Evolutionary conservation across 371 early-diverging fungal genomes (phyloP).

Genomic region (Globomyces sp.): DNA sequence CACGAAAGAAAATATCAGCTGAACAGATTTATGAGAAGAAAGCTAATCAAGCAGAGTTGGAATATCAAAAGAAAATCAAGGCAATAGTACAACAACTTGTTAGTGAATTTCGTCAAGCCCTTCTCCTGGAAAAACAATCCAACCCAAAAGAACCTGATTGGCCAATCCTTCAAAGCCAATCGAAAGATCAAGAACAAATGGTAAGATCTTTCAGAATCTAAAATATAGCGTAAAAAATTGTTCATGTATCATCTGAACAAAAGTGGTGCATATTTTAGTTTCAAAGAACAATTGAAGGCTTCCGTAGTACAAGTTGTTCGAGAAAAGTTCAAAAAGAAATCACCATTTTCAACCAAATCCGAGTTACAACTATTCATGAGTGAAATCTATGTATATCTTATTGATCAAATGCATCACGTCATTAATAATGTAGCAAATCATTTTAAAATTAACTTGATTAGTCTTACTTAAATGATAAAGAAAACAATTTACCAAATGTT

Average conservation of each 20-base stretch:
- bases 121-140: constrained; percentile 17
- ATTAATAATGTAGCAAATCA: constrained; percentile 32
- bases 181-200: not conserved
- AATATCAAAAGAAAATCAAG: constrained; percentile 39
- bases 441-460: not conserved
- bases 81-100: constrained; percentile 42
- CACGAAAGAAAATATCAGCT: constrained; percentile 37
- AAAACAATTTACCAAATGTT: not conserved
- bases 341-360: constrained; percentile 42
- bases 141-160: not conserved
- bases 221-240: constrained; percentile 36
- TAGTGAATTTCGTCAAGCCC: constrained; percentile 33
- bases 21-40: constrained; percentile 42
- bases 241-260: constrained; percentile 54
- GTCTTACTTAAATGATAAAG: constrained; percentile 11
- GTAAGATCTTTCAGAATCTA: not conserved
- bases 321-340: constrained; percentile 46
- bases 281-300: constrained; percentile 54
- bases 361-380: constrained; percentile 53
- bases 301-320: constrained; percentile 52
- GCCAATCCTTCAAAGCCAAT: not conserved
- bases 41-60: constrained; percentile 44
- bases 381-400: constrained; percentile 51
- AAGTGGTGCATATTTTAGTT: constrained; percentile 49
- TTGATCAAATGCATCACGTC: constrained; percentile 52